Conservation (phyloP, 2,329 filamentous ascomycete genomes). For the Arthrobotrys iridis region DNA sequence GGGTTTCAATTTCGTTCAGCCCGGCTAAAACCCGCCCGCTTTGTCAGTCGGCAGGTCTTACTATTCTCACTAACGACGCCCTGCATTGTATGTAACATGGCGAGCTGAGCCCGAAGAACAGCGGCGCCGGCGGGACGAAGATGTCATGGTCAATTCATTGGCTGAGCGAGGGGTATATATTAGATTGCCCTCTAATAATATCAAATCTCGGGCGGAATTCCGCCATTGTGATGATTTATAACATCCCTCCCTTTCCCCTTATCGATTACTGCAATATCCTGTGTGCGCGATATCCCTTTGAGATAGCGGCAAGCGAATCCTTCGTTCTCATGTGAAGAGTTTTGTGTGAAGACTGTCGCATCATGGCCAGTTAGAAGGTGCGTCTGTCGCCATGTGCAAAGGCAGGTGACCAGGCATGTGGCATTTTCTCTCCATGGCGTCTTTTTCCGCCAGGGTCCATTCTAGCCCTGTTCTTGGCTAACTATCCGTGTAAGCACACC, state of each 20-base stretch:
- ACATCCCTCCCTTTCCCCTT: constrained; percentile 18
- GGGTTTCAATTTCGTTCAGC: constrained; percentile 35
- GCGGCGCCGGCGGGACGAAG: constrained; percentile 18
- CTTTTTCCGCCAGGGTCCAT: constrained; percentile 22
- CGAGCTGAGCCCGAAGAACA: constrained; percentile 5
- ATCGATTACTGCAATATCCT: constrained; percentile 18
- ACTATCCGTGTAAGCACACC: background rate
- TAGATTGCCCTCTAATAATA: background rate
- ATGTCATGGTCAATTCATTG: constrained; percentile 41
- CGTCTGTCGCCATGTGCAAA: constrained; percentile 44
- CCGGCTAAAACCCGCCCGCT: constrained; percentile 44
- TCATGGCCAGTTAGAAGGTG: constrained; percentile 30
- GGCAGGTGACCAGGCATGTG: constrained; percentile 26
- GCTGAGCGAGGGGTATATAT: constrained; percentile 18
- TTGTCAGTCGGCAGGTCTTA: constrained; percentile 21
- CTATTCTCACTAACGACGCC: too few species aligned
- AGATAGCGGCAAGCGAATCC: constrained; percentile 23
- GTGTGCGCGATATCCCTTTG: background rate
- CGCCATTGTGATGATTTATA: constrained; percentile 24
- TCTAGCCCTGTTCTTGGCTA: background rate
- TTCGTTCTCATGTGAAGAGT: constrained; percentile 31
- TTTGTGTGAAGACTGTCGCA: background rate
- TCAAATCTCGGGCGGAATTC: constrained; percentile 37
- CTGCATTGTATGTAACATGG: background rate
- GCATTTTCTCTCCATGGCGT: constrained; percentile 12